A percentile compares a stretch with the other conserved stretches of the same genome.
Evolutionary conservation across 192 early-diverging fungal species (phyloP).

Genomic region (Phycomyces blakesleeanus): DNA sequence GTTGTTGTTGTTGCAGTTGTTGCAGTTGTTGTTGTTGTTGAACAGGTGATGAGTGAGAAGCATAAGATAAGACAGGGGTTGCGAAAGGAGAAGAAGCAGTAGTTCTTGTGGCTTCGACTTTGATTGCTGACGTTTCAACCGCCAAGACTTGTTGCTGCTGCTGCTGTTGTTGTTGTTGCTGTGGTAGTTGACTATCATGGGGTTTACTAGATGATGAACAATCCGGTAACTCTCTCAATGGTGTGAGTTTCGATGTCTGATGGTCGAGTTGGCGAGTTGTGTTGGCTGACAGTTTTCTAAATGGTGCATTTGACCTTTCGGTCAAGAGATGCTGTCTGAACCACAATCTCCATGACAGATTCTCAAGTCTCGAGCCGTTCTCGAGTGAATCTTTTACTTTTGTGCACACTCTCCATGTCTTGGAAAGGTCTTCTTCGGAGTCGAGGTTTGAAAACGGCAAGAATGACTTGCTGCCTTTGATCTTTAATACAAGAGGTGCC

Average conservation of each 20-base stretch:
- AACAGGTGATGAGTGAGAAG: conserved; percentile 13
- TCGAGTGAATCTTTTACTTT: conserved; percentile 83
- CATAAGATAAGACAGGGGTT: too few relatives aligned
- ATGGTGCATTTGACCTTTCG: conserved; percentile 42
- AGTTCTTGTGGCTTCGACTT: too few relatives aligned
- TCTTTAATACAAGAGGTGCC: conserved; percentile 67
- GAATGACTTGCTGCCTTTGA: conserved; percentile 74
- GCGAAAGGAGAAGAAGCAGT: too few relatives aligned
- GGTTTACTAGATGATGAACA: not conserved
- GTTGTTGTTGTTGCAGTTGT: conserved; percentile 2
- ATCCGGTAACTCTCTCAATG: conserved; percentile 1
- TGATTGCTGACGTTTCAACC: too few relatives aligned
- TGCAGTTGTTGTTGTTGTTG: conserved; percentile 6
- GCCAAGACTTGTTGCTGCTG: conserved; percentile 10
- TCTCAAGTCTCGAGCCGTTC: conserved; percentile 76
- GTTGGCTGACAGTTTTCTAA: conserved; percentile 47
- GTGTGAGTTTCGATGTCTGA: conserved; percentile 12
- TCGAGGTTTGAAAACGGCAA: conserved; percentile 69
- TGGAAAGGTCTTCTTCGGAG: conserved; percentile 70
- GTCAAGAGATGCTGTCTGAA: conserved; percentile 64
- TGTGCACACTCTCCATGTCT: conserved; percentile 78
- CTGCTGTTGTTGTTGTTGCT: too few relatives aligned
- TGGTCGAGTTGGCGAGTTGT: conserved; percentile 26
- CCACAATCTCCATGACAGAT: conserved; percentile 85
- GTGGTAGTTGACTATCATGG: too few relatives aligned